phyloP scores from a whole-genome alignment of 306 rosid genomes.

The Alnus glutinosa region DNA sequence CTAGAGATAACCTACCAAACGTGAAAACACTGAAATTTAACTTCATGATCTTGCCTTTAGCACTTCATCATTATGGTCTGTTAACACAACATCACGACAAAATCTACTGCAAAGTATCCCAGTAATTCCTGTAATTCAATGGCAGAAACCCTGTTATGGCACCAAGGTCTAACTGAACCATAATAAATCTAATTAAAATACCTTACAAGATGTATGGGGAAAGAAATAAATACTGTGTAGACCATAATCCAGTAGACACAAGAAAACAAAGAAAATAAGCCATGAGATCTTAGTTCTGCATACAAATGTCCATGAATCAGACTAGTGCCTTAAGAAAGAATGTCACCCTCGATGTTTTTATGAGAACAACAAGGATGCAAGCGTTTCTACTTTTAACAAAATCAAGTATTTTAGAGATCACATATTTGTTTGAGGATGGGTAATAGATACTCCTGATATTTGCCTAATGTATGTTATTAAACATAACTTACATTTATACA shows the following conservation, averaged over 20 bases:
- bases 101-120: constrained; percentile 85
- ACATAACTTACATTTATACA: not conserved
- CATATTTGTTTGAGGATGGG: not conserved
- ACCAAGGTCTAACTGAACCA: constrained; percentile 13
- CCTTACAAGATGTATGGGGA: not conserved
- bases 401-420: not conserved
- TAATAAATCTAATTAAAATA: not conserved
- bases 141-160: constrained; percentile 14
- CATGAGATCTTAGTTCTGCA: not conserved
- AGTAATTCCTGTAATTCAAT: constrained; percentile 61
- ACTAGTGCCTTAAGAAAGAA: not conserved
- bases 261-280: no score
- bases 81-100: constrained; percentile 72
- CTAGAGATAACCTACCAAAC: constrained; percentile 24
- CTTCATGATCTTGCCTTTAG: constrained; percentile 64
- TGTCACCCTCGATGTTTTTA: constrained; percentile 8
- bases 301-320: no score
- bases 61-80: constrained; percentile 94
- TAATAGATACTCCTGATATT: not conserved
- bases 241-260: not conserved
- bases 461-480: not conserved
- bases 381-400: not conserved
- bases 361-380: not conserved
- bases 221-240: not conserved
- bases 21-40: constrained; percentile 21